Base-by-base conservation (phyloP, 345 rosid genomes). In the Lepidium didymum region DNA sequence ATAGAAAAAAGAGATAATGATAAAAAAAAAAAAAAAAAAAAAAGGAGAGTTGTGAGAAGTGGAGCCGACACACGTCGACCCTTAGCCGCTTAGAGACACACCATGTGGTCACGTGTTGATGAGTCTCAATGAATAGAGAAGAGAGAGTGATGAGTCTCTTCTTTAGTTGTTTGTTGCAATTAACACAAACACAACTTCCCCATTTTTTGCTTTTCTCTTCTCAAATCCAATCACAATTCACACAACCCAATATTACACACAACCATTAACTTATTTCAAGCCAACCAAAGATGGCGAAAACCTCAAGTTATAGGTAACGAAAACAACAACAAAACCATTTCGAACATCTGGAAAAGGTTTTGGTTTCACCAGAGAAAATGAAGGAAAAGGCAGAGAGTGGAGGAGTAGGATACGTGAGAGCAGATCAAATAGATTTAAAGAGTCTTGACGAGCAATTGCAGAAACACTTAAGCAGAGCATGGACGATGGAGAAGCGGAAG, bases 361-460 rank as follows among this genome's bases (percentile, higher is more conserved):
- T 55, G 42, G 44, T 21, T 35, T 31, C 29, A 38, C 10, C 6
- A 34, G 51, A 55, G 15, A 50, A 72, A 44, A 81, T 84, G 94
- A 82, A 85, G 79, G 83, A 78, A 74, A 86, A 84, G 77, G 79
- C 76, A 72, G 85, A 83, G 72, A 78, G 82, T 63, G 82, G 87
- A 0, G 76, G 85, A 45, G 88, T 76, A 34, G 96, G 90, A 75
- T 91, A 88, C 70, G 95, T 94, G 75, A 83, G 99, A 64, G 99
- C 99, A 11, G 97, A 91, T 85, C 92, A 89, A 85, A 91, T 94
- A 80, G 97, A 94, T 81, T 85, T 94, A 64, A 94, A 89, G 84
- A 86, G 92, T 76, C 70, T 94, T 21, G 99, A 94, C 73, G 99
- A 91, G 75, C 99, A 94, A 74, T 75, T 94, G 1, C 95, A 91